A percentile compares a stretch with the other conserved stretches of the same genome.
phyloP scores from a whole-genome alignment of 805 yeast species.

The Kuraishia borneana region DNA sequence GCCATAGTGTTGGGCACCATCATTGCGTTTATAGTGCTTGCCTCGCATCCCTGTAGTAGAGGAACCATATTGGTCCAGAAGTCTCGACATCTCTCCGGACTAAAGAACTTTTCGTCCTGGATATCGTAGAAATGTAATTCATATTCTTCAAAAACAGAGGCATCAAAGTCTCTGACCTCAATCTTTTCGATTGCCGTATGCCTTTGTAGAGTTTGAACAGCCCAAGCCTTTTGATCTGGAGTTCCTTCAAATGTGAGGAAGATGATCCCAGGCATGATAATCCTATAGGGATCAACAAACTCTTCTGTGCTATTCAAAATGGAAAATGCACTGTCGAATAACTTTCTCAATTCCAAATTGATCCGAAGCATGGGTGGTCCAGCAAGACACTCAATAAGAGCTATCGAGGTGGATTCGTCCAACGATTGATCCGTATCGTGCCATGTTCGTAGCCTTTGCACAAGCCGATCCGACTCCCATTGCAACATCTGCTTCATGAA shows the following conservation, averaged over 20 bases:
- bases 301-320: slow-evolving; percentile 11
- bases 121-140: slow-evolving; percentile 36
- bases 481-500: slow-evolving; percentile 18
- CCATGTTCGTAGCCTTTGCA: slow-evolving; percentile 2
- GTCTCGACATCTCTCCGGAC: slow-evolving; percentile 22
- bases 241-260: slow-evolving; percentile 47
- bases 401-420: slow-evolving; percentile 5
- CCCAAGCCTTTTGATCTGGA: slow-evolving; percentile 35
- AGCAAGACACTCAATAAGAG: slow-evolving; percentile 35
- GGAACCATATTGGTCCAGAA: slow-evolving; percentile 37
- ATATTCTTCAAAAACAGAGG: slow-evolving; percentile 43
- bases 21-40: slow-evolving; percentile 20
- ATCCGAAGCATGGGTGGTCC: slow-evolving; percentile 40
- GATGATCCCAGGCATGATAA: slow-evolving; percentile 37
- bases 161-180: slow-evolving; percentile 13
- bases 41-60: slow-evolving; percentile 23
- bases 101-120: slow-evolving; percentile 41
- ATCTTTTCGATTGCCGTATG: slow-evolving; percentile 8
- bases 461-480: slow-evolving; percentile 16
- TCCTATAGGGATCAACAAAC: slow-evolving; percentile 5
- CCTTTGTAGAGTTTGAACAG: slow-evolving; percentile 20
- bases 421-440: slow-evolving; percentile 3
- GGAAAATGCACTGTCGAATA: slow-evolving; percentile 25
- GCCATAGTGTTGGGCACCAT: slow-evolving; percentile 13
- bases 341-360: slow-evolving; percentile 20